Base-by-base conservation (phyloP, 495 filamentous ascomycete genomes). In the Penicillium herquei region DNA sequence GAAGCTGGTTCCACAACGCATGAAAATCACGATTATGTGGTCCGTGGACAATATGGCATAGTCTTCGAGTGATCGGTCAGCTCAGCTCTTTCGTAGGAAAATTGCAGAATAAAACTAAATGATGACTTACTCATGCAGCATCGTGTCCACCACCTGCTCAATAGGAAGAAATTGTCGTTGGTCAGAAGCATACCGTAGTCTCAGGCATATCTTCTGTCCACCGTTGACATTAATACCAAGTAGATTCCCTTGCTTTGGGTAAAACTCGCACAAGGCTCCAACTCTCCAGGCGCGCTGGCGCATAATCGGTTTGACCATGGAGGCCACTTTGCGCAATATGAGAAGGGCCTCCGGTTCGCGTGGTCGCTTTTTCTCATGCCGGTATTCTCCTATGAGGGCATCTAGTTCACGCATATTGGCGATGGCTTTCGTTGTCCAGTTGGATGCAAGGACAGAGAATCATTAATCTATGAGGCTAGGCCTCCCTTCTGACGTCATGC, bases 271-370 rank as follows among this genome's bases (percentile, higher is more conserved):
- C 13, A 98, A 82, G 39, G 86, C 83, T 7, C 83, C 82, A 17
- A 98, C 90, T 57, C 72, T 86, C 90, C 92, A 98, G 21, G 77
- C 78, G 41, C 90, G 81, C 48, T 89, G 89, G 57, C 90, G 78
- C 93, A 98, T 98, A 51, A 98, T 89, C 12, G 94, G 94, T 69
- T 96, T 98, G 41, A 98, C 92, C 12, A 96, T 69, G 11, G 91
- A 94, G 14, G 92, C 91, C 18, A 96, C 78, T 69, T 91, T 92
- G 56, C 84, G 87, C 11, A 98, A 79, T 40, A 82, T 83, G n/a
- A 84, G 76, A 11, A 97, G 78, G n/a, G 92, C 94, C 55, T 95
- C 90, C 9, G 86, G 78, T 54, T 88, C 84, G 7, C 87, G 81
- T 0, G 87, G 85, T 3, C 89, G 83, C 37, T 84, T 72, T 55